These are phyloP conservation scores for Oenanthe sinensis DNA, from an alignment of 129 eudicot genomes.

Conservation along the genomic window DNA sequence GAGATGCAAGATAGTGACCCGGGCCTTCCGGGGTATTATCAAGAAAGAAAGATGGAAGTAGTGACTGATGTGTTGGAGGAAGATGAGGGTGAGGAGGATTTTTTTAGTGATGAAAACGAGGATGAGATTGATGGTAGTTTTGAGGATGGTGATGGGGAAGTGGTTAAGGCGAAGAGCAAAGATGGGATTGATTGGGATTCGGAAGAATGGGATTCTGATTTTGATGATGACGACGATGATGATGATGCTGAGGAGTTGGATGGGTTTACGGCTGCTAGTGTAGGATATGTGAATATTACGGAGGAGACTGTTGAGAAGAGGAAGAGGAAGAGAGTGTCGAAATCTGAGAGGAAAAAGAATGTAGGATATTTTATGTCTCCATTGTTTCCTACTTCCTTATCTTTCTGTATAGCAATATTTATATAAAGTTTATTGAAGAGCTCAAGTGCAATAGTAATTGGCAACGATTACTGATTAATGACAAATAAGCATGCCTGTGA, in stretches of 20 bases:
- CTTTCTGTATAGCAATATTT: background rate
- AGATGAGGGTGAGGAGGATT: constrained; percentile 37
- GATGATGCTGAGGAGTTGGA: constrained; percentile 48
- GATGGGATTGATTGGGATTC: constrained; percentile 57
- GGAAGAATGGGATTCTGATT: constrained; percentile 51
- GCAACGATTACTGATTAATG: background rate
- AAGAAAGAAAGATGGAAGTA: constrained; percentile 48
- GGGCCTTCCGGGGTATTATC: constrained; percentile 69
- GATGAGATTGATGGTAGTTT: constrained; percentile 26
- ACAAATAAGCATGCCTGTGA: background rate
- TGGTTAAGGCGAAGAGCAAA: constrained; percentile 22
- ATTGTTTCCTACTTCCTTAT: background rate
- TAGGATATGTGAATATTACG: constrained; percentile 77
- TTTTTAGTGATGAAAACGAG: constrained; percentile 9
- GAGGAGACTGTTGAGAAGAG: constrained; percentile 56
- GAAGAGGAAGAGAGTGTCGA: constrained; percentile 54
- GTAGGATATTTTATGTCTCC: constrained; percentile 24
- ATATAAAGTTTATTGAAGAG: background rate
- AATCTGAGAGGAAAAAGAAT: constrained; percentile 64
- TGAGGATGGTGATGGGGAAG: constrained; percentile 26
- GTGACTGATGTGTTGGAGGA: constrained; percentile 25
- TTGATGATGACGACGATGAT: constrained; percentile 50
- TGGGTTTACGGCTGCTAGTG: constrained; percentile 71
- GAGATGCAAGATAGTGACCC: constrained; percentile 95
- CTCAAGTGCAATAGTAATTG: background rate